Conservation (phyloP, 1,139 yeast species). For the Magnusiomyces fungicola region DNA sequence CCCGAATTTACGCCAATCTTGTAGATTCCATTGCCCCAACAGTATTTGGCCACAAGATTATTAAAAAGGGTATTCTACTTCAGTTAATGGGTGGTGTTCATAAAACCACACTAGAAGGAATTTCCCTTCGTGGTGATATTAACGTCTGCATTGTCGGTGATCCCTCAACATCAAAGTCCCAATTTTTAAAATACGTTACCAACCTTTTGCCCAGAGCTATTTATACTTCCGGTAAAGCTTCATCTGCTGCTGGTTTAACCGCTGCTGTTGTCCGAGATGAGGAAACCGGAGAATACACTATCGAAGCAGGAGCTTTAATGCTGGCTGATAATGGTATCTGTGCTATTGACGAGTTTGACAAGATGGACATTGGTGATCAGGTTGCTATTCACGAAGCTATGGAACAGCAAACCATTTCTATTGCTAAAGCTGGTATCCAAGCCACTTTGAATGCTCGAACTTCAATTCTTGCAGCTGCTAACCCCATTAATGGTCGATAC, state of each 20-base stretch:
- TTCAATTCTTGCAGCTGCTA: conserved; percentile 94
- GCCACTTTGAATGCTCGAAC: conserved; percentile 96
- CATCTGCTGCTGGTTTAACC: conserved; percentile 97
- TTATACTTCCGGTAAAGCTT: conserved; percentile 97
- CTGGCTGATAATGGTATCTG: conserved; percentile 97
- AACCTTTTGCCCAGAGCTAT: conserved; percentile 91
- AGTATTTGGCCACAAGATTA: conserved; percentile 91
- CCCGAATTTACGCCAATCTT: conserved; percentile 74
- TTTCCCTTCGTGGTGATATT: conserved; percentile 92
- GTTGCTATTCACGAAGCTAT: conserved; percentile 99
- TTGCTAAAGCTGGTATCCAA: conserved; percentile 97
- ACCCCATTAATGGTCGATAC: conserved; percentile 93
- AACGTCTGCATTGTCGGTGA: conserved; percentile 97
- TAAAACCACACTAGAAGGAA: conserved; percentile 89
- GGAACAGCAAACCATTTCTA: conserved; percentile 98
- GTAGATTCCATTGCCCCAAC: conserved; percentile 94
- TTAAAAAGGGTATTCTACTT: conserved; percentile 83
- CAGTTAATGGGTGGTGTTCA: conserved; percentile 96
- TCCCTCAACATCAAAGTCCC: conserved; percentile 97
- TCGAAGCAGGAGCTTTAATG: conserved; percentile 99
- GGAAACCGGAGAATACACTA: conserved; percentile 94
- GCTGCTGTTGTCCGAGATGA: conserved; percentile 98
- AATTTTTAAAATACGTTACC: conserved; percentile 87
- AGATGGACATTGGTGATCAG: conserved; percentile 93
- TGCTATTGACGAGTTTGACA: conserved; percentile 97